phyloP scores from a whole-genome alignment of 2,329 filamentous ascomycete species.

The Emergomyces africanus region DNA sequence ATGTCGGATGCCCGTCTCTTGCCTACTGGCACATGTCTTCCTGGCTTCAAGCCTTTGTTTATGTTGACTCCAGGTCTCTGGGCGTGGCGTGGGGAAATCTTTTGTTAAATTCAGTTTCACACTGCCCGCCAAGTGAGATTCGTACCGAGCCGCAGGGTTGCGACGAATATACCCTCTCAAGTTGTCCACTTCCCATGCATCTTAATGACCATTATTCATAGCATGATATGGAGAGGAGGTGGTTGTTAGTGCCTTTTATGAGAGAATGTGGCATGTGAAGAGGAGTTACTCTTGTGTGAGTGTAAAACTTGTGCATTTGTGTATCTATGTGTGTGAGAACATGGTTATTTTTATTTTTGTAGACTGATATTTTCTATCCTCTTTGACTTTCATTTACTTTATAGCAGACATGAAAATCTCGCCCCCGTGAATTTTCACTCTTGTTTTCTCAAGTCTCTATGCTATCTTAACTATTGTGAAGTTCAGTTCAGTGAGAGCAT shows the following conservation, averaged over 20 bases:
- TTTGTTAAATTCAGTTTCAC: conserved; percentile 4
- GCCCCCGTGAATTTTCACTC: background rate
- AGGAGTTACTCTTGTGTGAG: background rate
- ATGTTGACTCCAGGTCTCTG: conserved; percentile 13
- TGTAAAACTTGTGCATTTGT: background rate
- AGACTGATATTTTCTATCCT: background rate
- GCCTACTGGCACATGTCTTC: background rate
- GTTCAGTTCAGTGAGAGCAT: background rate
- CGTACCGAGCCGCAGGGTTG: conserved; percentile 10
- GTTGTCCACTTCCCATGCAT: conserved; percentile 6
- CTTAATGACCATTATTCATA: background rate
- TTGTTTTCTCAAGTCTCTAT: background rate
- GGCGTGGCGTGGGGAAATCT: conserved; percentile 3
- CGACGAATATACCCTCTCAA: conserved; percentile 10
- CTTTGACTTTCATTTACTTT: background rate
- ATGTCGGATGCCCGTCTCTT: conserved; percentile 4
- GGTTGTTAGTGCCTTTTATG: background rate
- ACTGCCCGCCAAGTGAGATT: conserved; percentile 9
- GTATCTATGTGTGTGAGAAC: background rate
- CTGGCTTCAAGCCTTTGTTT: conserved; percentile 10
- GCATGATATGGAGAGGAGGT: background rate
- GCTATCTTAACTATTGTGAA: background rate
- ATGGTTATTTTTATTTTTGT: background rate
- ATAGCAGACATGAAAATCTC: background rate
- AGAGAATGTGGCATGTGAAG: background rate